Conservation (phyloP, 345 rosid species). For the rapeseed (Brassica napus) region DNA sequence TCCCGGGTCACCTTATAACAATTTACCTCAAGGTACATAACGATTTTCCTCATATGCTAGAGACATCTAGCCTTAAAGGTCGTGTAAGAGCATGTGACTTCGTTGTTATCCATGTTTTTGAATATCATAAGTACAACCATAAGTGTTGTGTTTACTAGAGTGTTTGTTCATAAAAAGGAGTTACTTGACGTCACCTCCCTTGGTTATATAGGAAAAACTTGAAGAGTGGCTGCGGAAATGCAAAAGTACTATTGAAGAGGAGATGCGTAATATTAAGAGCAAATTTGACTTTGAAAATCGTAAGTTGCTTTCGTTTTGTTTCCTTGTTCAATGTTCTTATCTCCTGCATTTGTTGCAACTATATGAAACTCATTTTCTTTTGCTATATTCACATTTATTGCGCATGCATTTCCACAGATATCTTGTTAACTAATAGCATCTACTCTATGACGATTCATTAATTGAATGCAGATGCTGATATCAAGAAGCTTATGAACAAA, state of each 20-base stretch:
- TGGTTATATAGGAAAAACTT: conserved; percentile 69
- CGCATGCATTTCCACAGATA: not conserved
- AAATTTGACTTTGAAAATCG: conserved; percentile 60
- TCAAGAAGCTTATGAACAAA: conserved; percentile 70
- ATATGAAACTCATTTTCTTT: not conserved
- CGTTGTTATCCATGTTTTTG: not conserved
- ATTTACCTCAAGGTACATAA: conserved; percentile 78
- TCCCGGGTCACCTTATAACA: conserved; percentile 90
- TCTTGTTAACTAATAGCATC: conserved; percentile 8
- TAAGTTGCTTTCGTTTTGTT: conserved; percentile 40
- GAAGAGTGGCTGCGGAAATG: conserved; percentile 87
- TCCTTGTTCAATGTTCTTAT: conserved; percentile 1
- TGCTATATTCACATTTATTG: not conserved
- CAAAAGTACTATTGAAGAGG: conserved; percentile 68
- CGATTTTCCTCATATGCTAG: conserved; percentile 7
- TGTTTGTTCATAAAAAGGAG: conserved; percentile 8
- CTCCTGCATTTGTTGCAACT: not conserved
- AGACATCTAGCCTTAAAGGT: conserved; percentile 16
- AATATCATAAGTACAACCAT: not conserved
- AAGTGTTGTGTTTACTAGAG: conserved; percentile 10
- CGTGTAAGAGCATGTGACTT: not conserved
- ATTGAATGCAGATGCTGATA: conserved; percentile 55
- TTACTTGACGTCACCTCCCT: conserved; percentile 12
- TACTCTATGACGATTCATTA: conserved; percentile 12
- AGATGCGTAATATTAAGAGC: conserved; percentile 41